These are phyloP conservation scores for Thecaphora thlaspeos DNA, from an alignment of 1,284 basidiomycete species.

Conservation along the genomic window DNA sequence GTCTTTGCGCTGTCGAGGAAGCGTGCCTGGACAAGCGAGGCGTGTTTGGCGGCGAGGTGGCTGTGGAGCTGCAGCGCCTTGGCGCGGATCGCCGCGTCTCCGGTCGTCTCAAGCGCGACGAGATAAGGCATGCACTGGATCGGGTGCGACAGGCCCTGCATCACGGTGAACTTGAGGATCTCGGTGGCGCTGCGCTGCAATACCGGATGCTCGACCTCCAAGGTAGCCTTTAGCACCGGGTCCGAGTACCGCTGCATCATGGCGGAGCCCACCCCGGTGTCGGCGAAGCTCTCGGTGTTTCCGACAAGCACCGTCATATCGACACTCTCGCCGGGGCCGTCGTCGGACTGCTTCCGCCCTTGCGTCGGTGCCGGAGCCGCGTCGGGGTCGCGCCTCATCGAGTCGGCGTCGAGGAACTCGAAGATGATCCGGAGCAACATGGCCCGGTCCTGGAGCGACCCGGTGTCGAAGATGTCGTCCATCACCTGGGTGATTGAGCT, in stretches of 20 bases:
- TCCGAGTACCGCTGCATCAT: conserved; percentile 87
- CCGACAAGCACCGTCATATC: conserved; percentile 84
- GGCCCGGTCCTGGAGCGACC: conserved; percentile 70
- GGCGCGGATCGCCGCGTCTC: conserved; percentile 66
- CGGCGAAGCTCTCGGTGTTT: conserved; percentile 87
- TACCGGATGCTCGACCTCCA: conserved; percentile 47
- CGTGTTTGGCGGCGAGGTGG: conserved; percentile 82
- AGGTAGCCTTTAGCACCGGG: conserved; percentile 76
- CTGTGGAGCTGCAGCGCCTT: conserved; percentile 79
- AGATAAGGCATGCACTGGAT: conserved; percentile 88
- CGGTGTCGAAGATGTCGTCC: conserved; percentile 76
- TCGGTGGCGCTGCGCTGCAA: conserved; percentile 85
- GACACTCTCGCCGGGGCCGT: conserved; percentile 65
- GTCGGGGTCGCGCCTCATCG: conserved; percentile 25
- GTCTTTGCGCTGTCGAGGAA: conserved; percentile 75
- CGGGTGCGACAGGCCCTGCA: conserved; percentile 92
- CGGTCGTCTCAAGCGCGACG: conserved; percentile 85
- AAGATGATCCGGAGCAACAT: conserved; percentile 82
- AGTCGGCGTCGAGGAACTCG: conserved; percentile 61
- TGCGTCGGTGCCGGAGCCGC: conserved; percentile 23
- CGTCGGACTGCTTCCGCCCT: conserved; percentile 15
- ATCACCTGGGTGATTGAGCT: conserved; percentile 78
- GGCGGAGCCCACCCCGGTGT: conserved; percentile 93
- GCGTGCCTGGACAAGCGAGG: conserved; percentile 80
- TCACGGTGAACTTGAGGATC: conserved; percentile 85